These are phyloP conservation scores for Moniliella sp. DNA, from an alignment of 1,284 basidiomycete species.

Conservation along the genomic window DNA sequence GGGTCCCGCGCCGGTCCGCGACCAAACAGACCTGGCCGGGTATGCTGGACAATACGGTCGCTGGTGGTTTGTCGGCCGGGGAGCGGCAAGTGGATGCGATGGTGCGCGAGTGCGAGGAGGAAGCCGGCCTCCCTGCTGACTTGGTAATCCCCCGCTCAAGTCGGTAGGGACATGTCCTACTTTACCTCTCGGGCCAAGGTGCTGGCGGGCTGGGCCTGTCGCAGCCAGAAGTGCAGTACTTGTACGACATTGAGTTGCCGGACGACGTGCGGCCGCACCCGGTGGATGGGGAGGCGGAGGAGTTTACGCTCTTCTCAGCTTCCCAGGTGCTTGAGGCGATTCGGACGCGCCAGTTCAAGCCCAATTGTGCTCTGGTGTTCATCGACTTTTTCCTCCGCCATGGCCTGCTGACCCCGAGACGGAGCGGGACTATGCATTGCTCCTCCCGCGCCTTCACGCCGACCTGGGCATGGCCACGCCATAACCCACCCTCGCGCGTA, in stretches of 20 bases:
- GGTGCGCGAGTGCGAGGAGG: slow-evolving; percentile 78
- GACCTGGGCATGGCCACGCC: no score
- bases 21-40: slow-evolving; percentile 57
- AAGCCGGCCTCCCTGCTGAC: slow-evolving; percentile 68
- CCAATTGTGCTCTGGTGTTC: slow-evolving; percentile 62
- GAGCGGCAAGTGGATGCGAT: slow-evolving; percentile 53
- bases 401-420: slow-evolving; percentile 53
- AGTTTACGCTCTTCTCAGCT: slow-evolving; percentile 43
- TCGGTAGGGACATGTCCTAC: slow-evolving; percentile 35
- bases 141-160: slow-evolving; percentile 5
- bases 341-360: slow-evolving; percentile 50
- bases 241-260: slow-evolving; percentile 22
- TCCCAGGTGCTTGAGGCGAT: slow-evolving; percentile 18
- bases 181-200: slow-evolving; percentile 43
- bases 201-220: no score
- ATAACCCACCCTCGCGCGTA: no score
- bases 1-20: slow-evolving; percentile 63
- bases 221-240: slow-evolving; percentile 31
- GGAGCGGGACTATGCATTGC: slow-evolving; percentile 52
- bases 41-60: slow-evolving; percentile 1
- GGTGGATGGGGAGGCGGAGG: slow-evolving; percentile 75
- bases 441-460: no score
- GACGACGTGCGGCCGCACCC: slow-evolving; percentile 45
- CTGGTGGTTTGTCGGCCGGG: slow-evolving; percentile 44
- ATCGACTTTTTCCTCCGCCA: slow-evolving; percentile 62